A percentile compares a stretch with the other conserved stretches of the same genome.
These are phyloP conservation scores for Microcera coccophila DNA, from an alignment of 2,329 filamentous ascomycete species.

Conservation along the genomic window DNA sequence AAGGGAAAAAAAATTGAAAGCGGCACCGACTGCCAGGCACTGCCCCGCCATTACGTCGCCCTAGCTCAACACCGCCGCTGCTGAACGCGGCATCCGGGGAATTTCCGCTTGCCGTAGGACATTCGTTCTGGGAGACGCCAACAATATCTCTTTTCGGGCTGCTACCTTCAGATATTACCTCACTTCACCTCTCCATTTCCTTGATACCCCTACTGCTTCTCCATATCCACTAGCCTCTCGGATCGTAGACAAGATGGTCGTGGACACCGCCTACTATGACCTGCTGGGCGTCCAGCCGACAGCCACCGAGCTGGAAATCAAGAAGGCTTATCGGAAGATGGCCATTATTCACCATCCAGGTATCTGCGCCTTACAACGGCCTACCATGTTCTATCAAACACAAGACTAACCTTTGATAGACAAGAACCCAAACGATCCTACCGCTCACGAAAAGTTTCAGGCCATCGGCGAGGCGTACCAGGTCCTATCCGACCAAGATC, in stretches of 20 bases:
- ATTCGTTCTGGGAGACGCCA: slow-evolving; percentile 22
- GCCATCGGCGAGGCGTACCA: slow-evolving; percentile 71
- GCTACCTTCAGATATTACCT: slow-evolving; percentile 5
- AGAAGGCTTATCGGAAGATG: slow-evolving; percentile 92
- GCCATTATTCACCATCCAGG: slow-evolving; percentile 91
- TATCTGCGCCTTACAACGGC: slow-evolving; percentile 35
- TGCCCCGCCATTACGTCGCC: slow-evolving; percentile 39
- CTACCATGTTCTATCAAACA: background rate
- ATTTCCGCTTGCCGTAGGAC: slow-evolving; percentile 16
- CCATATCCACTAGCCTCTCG: slow-evolving; percentile 7
- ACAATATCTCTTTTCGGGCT: slow-evolving; percentile 15
- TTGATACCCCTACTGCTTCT: slow-evolving; percentile 1
- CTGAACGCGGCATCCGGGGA: slow-evolving; percentile 6
- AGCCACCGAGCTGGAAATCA: slow-evolving; percentile 88
- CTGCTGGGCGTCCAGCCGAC: slow-evolving; percentile 78
- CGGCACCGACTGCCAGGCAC: too few species aligned
- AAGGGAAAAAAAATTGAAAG: too few species aligned
- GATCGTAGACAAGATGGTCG: slow-evolving; percentile 62
- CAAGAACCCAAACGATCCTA: slow-evolving; percentile 96
- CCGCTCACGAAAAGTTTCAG: slow-evolving; percentile 92
- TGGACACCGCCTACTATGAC: slow-evolving; percentile 86
- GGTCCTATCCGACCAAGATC: slow-evolving; percentile 80
- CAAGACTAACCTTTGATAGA: slow-evolving; percentile 50
- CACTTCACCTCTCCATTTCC: slow-evolving; percentile 5
- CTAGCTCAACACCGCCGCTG: slow-evolving; percentile 1